A percentile compares a stretch with the other conserved stretches of the same genome.
Conservation (phyloP, 768 basidiomycete genomes). For the Xerocomus potaroensis region DNA sequence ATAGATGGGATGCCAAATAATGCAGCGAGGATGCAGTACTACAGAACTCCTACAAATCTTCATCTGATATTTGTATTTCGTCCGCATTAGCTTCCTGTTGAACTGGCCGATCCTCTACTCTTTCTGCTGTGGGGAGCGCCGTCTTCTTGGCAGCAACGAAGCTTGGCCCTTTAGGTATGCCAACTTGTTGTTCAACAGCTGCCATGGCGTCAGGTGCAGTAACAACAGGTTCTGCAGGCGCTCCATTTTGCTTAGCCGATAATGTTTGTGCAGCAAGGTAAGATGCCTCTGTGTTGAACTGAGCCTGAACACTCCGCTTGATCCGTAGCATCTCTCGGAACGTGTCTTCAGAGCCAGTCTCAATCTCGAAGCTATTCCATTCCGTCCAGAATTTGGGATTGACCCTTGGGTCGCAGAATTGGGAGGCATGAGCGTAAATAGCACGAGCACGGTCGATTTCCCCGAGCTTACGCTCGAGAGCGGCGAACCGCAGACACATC, state of each 20-base stretch:
- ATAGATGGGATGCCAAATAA: constrained; percentile 53
- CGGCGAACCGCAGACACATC: constrained; percentile 96
- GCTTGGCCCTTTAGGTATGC: constrained; percentile 52
- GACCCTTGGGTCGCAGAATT: constrained; percentile 95
- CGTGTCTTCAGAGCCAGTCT: constrained; percentile 97
- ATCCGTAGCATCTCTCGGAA: constrained; percentile 95
- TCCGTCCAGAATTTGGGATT: constrained; percentile 93
- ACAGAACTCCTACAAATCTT: constrained; percentile 46
- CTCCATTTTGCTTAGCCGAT: constrained; percentile 57
- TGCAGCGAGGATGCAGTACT: constrained; percentile 15
- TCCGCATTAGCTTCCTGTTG: constrained; percentile 53
- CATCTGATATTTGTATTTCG: constrained; percentile 87
- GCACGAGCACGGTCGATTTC: constrained; percentile 98
- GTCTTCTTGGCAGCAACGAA: constrained; percentile 77
- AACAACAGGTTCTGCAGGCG: constrained; percentile 41
- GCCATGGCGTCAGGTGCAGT: constrained; percentile 78
- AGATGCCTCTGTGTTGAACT: constrained; percentile 96
- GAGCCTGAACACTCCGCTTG: constrained; percentile 96
- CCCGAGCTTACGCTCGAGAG: constrained; percentile 93
- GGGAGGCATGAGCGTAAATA: constrained; percentile 95
- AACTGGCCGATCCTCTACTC: constrained; percentile 29
- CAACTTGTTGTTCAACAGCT: constrained; percentile 66
- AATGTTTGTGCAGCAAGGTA: constrained; percentile 90
- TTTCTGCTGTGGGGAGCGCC: constrained; percentile 38
- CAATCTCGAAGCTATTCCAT: constrained; percentile 98